These are phyloP conservation scores for Scutellaria baicalensis DNA, from an alignment of 257 asterid genomes.

Conservation along the genomic window DNA sequence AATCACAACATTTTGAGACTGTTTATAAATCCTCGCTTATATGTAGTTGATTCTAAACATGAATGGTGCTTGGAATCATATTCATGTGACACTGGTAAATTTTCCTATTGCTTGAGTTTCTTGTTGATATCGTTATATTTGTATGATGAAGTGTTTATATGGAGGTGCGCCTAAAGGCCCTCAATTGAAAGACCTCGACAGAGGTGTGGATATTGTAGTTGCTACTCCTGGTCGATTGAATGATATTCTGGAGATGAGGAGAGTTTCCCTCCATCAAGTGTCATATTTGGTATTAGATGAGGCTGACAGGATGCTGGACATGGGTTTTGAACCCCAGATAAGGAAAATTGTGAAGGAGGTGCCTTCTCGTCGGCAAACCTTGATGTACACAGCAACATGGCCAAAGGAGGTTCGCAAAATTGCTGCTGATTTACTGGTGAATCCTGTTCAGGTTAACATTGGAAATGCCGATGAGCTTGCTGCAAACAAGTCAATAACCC, in stretches of 20 bases:
- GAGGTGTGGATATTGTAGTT: slow-evolving; percentile 82
- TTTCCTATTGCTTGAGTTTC: neutral
- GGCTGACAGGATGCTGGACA: slow-evolving; percentile 98
- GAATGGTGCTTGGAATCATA: neutral
- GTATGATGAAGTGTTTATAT: slow-evolving; percentile 52
- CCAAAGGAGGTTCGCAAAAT: slow-evolving; percentile 88
- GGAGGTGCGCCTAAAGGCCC: slow-evolving; percentile 89
- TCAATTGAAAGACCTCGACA: slow-evolving; percentile 64
- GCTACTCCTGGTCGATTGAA: slow-evolving; percentile 97
- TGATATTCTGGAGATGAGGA: slow-evolving; percentile 80
- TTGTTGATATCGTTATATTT: slow-evolving; percentile 13
- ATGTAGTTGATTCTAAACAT: neutral
- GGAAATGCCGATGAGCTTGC: slow-evolving; percentile 84
- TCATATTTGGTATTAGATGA: slow-evolving; percentile 90
- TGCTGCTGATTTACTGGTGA: slow-evolving; percentile 72
- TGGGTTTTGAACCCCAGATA: slow-evolving; percentile 99
- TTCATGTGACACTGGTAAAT: neutral
- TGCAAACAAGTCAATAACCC: slow-evolving; percentile 88
- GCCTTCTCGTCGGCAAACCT: slow-evolving; percentile 78
- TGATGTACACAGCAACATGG: slow-evolving; percentile 97
- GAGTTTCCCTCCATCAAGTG: slow-evolving; percentile 71
- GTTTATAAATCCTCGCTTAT: neutral
- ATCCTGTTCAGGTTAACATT: slow-evolving; percentile 87
- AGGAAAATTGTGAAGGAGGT: slow-evolving; percentile 88
- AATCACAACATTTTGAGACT: neutral